These are phyloP conservation scores for Plectosphaerella sp. DNA, from an alignment of 2,329 filamentous ascomycete species.

Conservation along the genomic window DNA sequence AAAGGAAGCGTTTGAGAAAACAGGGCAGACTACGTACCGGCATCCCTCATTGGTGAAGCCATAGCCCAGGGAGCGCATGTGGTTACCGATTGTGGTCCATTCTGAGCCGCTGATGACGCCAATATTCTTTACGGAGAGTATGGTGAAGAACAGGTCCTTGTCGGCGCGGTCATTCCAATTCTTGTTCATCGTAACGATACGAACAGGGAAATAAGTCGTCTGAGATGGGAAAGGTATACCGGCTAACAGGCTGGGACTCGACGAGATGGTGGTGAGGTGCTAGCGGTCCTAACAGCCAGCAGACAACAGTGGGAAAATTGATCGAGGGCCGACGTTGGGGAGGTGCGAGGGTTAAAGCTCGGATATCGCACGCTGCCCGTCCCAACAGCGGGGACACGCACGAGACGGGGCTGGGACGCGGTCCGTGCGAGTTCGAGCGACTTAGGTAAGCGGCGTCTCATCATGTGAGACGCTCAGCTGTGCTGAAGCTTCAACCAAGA, in stretches of 20 bases:
- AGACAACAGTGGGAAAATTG: constrained; percentile 28
- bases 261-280: constrained; percentile 11
- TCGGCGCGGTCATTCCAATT: constrained; percentile 59
- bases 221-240: constrained; percentile 7
- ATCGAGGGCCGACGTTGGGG: not conserved
- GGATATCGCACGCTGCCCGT: too few relatives aligned
- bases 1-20: not conserved
- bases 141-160: constrained; percentile 60
- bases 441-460: too few relatives aligned
- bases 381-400: too few relatives aligned
- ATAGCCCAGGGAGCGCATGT: constrained; percentile 55
- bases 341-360: too few relatives aligned
- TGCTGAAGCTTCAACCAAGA: too few relatives aligned
- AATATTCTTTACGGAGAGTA: constrained; percentile 58
- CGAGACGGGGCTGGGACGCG: too few relatives aligned
- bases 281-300: constrained; percentile 29
- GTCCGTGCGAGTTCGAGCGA: too few relatives aligned
- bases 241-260: constrained; percentile 10
- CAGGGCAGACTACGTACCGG: constrained; percentile 40
- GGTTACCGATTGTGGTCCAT: constrained; percentile 59
- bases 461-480: too few relatives aligned
- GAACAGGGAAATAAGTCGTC: constrained; percentile 4
- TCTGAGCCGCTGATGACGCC: constrained; percentile 58
- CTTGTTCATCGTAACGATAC: constrained; percentile 44
- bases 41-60: constrained; percentile 63